phyloP scores from a whole-genome alignment of 2,329 filamentous ascomycete species.

The Pleochaeta shiraiana region DNA sequence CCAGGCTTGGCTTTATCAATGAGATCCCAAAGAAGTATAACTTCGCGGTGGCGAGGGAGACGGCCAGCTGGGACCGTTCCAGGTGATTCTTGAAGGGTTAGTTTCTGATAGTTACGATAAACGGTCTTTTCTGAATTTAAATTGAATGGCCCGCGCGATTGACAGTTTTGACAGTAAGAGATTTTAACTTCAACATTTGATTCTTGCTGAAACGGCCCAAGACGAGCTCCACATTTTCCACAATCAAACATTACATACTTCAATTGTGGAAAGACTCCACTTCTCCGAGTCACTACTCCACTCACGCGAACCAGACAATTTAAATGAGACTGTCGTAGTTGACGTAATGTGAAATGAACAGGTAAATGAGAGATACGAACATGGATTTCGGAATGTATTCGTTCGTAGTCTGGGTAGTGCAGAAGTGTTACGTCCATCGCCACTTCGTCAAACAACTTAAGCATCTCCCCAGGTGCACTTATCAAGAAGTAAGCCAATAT shows the following conservation, averaged over 20 bases:
- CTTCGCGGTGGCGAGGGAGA: constrained; percentile 78
- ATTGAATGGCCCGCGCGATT: constrained; percentile 84
- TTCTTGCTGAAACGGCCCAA: constrained; percentile 95
- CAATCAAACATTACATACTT: constrained; percentile 99
- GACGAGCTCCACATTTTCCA: constrained; percentile 71
- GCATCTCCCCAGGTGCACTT: constrained; percentile 84
- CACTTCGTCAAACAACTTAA: constrained; percentile 91
- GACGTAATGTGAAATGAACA: constrained; percentile 83
- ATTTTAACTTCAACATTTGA: constrained; percentile 93
- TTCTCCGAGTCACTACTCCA: constrained; percentile 84
- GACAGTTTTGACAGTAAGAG: constrained; percentile 89
- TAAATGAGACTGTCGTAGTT: constrained; percentile 83
- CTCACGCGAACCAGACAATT: constrained; percentile 91
- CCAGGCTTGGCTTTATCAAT: constrained; percentile 95
- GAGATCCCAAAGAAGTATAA: constrained; percentile 88
- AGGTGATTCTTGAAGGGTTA: constrained; percentile 91
- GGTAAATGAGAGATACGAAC: constrained; percentile 92
- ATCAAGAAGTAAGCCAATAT: constrained; percentile 90
- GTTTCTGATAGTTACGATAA: constrained; percentile 96
- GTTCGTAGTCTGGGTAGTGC: constrained; percentile 93
- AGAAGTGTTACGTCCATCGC: constrained; percentile 92
- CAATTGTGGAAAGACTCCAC: constrained; percentile 89
- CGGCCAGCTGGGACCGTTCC: constrained; percentile 93
- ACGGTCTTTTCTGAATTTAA: constrained; percentile 96
- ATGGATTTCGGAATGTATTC: constrained; percentile 94